Evolutionary conservation across 495 filamentous ascomycete species (phyloP).

Genomic region (Neurospora sp.): DNA sequence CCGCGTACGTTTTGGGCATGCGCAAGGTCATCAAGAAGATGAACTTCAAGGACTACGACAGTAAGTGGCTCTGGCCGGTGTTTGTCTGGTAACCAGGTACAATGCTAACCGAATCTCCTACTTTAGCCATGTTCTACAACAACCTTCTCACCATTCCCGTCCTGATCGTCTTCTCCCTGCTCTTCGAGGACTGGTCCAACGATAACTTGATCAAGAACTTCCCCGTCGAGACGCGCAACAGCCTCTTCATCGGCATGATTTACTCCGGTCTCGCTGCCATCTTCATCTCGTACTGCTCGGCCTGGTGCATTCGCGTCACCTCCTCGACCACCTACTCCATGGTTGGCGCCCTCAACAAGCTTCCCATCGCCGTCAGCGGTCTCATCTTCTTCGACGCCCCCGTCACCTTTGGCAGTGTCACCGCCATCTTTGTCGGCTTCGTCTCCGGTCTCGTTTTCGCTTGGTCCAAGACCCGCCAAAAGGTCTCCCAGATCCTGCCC

Average conservation of each 20-base stretch:
- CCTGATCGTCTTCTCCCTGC: constrained; percentile 67
- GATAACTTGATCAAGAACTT: constrained; percentile 83
- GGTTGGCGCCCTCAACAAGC: constrained; percentile 96
- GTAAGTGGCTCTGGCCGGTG: constrained; percentile 44
- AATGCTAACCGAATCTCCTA: constrained; percentile 5
- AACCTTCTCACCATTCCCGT: constrained; percentile 96
- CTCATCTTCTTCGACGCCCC: constrained; percentile 92
- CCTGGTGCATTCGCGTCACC: constrained; percentile 96
- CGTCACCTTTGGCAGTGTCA: constrained; percentile 83
- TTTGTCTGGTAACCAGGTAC: background rate
- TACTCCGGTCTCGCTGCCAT: constrained; percentile 89
- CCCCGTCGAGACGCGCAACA: constrained; percentile 63
- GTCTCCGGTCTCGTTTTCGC: constrained; percentile 86
- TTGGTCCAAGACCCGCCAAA: constrained; percentile 83
- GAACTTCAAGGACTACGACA: constrained; percentile 99
- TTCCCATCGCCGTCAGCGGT: constrained; percentile 84
- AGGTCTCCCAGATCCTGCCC: constrained; percentile 52
- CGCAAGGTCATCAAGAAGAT: constrained; percentile 98
- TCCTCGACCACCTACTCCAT: constrained; percentile 96
- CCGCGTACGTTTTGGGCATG: constrained; percentile 86
- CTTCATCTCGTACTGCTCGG: constrained; percentile 97
- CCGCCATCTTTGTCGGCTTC: constrained; percentile 83
- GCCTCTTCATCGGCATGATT: constrained; percentile 76
- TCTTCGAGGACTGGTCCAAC: constrained; percentile 86
- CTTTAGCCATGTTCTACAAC: constrained; percentile 97